phyloP scores from a whole-genome alignment of 345 rosid genomes.

The Populus euphratica region DNA sequence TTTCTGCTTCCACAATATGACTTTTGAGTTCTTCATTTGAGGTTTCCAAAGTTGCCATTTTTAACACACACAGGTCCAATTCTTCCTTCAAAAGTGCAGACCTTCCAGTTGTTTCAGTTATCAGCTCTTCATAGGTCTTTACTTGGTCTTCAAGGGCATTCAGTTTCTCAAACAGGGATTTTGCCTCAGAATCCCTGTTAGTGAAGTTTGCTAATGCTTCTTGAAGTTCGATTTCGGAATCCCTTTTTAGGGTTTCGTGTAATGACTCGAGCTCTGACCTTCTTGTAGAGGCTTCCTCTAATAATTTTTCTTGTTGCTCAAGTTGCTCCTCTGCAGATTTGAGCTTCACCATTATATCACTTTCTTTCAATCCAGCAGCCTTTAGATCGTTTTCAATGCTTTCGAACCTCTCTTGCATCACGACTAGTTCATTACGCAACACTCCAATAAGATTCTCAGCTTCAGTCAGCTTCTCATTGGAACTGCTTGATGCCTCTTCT shows the following conservation, averaged over 20 bases:
- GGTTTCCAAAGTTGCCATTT: slow-evolving; percentile 54
- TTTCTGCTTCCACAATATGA: slow-evolving; percentile 54
- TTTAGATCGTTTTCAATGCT: slow-evolving; percentile 60
- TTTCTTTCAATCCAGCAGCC: slow-evolving; percentile 61
- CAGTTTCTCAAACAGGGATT: slow-evolving; percentile 58
- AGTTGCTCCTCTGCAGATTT: slow-evolving; percentile 71
- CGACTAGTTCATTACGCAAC: slow-evolving; percentile 60
- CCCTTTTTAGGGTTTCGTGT: slow-evolving; percentile 53
- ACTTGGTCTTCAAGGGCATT: slow-evolving; percentile 56
- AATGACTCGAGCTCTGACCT: slow-evolving; percentile 60
- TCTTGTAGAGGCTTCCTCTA: slow-evolving; percentile 55
- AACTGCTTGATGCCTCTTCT: slow-evolving; percentile 50
- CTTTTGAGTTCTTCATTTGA: slow-evolving; percentile 57
- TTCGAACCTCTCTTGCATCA: slow-evolving; percentile 60
- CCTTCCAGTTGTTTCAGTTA: slow-evolving; percentile 48
- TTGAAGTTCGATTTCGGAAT: slow-evolving; percentile 60
- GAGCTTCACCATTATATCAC: slow-evolving; percentile 63
- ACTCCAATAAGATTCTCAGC: slow-evolving; percentile 63
- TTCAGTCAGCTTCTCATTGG: slow-evolving; percentile 55
- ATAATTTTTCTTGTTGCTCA: slow-evolving; percentile 45
- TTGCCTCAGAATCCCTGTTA: slow-evolving; percentile 71
- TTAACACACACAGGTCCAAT: slow-evolving; percentile 51
- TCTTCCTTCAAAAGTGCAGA: slow-evolving; percentile 65
- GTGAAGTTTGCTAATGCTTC: slow-evolving; percentile 55
- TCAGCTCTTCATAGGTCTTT: slow-evolving; percentile 56